phyloP scores from a whole-genome alignment of 805 yeast species.

The Wickerhamiella galacta region DNA sequence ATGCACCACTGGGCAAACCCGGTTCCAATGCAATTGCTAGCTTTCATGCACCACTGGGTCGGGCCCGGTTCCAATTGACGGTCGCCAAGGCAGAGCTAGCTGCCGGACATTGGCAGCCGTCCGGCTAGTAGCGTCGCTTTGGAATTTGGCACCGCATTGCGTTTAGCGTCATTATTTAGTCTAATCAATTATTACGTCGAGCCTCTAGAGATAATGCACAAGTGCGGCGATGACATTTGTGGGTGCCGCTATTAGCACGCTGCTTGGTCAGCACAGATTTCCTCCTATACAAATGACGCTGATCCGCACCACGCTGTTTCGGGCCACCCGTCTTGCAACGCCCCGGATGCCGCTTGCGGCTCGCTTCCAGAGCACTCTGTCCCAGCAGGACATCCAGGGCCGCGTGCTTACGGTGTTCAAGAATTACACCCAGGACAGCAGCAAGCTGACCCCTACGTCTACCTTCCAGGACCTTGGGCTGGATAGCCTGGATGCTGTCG shows the following conservation, averaged over 20 bases:
- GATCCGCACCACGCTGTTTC: constrained; percentile 9
- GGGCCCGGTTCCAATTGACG: no score
- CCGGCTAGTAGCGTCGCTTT: no score
- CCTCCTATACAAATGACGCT: neutral
- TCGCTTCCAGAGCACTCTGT: constrained; percentile 25
- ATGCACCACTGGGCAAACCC: no score
- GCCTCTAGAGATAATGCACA: no score
- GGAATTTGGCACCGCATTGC: no score
- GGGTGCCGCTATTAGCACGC: neutral
- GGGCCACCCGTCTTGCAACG: constrained; percentile 9
- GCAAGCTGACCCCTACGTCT: constrained; percentile 25
- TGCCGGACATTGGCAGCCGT: no score
- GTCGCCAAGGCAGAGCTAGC: no score
- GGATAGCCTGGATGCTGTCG: constrained; percentile 89
- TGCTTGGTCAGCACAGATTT: neutral
- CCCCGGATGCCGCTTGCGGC: constrained; percentile 11
- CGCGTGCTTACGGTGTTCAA: constrained; percentile 68
- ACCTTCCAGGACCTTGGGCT: constrained; percentile 51
- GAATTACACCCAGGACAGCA: constrained; percentile 15
- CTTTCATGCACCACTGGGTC: no score
- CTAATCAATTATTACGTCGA: no score
- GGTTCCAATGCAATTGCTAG: no score
- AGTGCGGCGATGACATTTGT: no score
- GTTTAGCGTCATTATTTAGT: no score
- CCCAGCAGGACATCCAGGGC: constrained; percentile 62